Conservation (phyloP, 177 flowering plant genomes). For the Tripterygium wilfordii region DNA sequence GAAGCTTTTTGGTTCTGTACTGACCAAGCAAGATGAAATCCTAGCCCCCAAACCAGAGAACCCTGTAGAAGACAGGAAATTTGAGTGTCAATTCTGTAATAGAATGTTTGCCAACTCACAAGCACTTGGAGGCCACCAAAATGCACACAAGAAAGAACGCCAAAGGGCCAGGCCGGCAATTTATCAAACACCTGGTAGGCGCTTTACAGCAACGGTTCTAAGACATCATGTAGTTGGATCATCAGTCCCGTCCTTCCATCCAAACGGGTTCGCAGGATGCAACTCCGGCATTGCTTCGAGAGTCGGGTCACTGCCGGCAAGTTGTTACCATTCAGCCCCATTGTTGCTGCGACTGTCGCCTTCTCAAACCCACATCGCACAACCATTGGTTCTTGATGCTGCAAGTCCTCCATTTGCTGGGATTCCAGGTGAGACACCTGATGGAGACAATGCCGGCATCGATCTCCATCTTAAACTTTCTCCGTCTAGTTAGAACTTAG, state of each 20-base stretch:
- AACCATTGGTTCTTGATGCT: constrained; percentile 1
- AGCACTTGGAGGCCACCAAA: constrained; percentile 33
- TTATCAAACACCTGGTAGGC: constrained; percentile 11
- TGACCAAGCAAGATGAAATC: constrained; percentile 13
- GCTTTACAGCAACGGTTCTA: constrained; percentile 25
- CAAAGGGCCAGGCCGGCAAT: constrained; percentile 38
- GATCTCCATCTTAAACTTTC: constrained; percentile 25
- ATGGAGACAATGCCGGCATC: constrained; percentile 6
- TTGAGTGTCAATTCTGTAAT: constrained; percentile 26
- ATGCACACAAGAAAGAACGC: constrained; percentile 28
- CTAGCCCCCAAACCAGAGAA: background rate
- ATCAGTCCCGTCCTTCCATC: background rate
- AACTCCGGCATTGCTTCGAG: background rate
- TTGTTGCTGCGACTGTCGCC: background rate
- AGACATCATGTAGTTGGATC: constrained; percentile 22
- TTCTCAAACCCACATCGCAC: constrained; percentile 3
- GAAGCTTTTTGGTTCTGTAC: constrained; percentile 41
- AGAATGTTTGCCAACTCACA: constrained; percentile 27
- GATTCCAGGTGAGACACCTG: background rate
- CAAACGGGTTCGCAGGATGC: constrained; percentile 3
- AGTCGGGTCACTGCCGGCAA: background rate
- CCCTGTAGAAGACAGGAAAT: constrained; percentile 8
- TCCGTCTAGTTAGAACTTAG: constrained; percentile 4
- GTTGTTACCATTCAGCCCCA: background rate
- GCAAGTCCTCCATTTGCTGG: background rate